These are phyloP conservation scores for Tolypocladium ophioglossoides DNA, from an alignment of 2,329 filamentous ascomycete genomes.

Conservation along the genomic window DNA sequence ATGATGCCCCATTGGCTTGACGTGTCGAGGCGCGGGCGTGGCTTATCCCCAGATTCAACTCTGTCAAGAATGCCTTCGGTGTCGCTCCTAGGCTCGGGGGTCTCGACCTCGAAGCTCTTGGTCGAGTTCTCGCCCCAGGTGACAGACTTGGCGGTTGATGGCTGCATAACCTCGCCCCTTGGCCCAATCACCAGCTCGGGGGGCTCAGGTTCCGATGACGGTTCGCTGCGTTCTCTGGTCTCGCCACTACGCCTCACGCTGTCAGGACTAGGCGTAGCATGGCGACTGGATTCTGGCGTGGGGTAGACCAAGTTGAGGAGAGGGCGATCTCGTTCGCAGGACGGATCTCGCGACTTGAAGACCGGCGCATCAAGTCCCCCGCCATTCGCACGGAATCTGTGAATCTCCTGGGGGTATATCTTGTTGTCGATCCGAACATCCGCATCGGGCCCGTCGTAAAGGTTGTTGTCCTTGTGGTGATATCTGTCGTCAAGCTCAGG, in stretches of 20 bases:
- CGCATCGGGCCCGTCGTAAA: constrained; percentile 49
- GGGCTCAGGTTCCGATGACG: constrained; percentile 10
- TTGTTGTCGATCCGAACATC: constrained; percentile 52
- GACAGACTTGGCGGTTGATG: constrained; percentile 42
- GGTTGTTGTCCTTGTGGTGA: constrained; percentile 28
- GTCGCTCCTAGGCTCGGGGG: constrained; percentile 34
- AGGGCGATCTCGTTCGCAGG: constrained; percentile 44
- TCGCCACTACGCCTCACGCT: neutral
- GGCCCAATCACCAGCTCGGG: constrained; percentile 27
- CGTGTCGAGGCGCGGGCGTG: constrained; percentile 25
- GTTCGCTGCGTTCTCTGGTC: neutral
- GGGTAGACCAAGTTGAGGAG: constrained; percentile 51
- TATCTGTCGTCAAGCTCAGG: constrained; percentile 36
- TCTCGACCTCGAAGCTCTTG: constrained; percentile 52
- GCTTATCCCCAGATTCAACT: constrained; percentile 17
- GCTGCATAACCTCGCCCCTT: constrained; percentile 30
- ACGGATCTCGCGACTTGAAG: constrained; percentile 39
- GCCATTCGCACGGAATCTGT: constrained; percentile 20
- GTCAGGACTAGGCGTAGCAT: constrained; percentile 30
- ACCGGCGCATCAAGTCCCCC: constrained; percentile 16
- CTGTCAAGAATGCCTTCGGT: constrained; percentile 14
- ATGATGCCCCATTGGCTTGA: constrained; percentile 41
- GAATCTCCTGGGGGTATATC: constrained; percentile 41
- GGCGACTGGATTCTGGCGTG: constrained; percentile 36
- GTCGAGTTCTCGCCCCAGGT: constrained; percentile 57